Conservation (phyloP, 2,329 filamentous ascomycete genomes). For the Aspergillus ochraceus region DNA sequence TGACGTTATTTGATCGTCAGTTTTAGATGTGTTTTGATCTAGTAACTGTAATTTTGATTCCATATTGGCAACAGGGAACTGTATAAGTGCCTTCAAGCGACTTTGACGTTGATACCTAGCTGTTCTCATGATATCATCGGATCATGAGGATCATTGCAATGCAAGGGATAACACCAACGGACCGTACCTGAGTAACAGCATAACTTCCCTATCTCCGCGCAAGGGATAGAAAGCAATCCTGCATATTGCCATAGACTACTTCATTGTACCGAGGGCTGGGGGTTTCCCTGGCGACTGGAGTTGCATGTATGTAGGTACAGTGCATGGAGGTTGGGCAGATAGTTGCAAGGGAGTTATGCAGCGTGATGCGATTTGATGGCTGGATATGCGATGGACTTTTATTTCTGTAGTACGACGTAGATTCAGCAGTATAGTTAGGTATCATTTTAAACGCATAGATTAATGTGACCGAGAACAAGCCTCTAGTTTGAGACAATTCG, state of each 20-base stretch:
- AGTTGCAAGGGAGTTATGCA: background rate
- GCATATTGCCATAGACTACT: background rate
- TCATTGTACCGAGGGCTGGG: background rate
- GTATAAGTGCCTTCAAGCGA: background rate
- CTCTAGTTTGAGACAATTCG: background rate
- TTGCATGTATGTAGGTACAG: background rate
- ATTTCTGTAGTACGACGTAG: background rate
- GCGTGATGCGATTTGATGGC: background rate
- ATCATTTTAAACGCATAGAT: too few species aligned
- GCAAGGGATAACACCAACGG: background rate
- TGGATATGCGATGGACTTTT: background rate
- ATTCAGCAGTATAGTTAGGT: too few species aligned
- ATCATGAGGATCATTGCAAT: background rate
- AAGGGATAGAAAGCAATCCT: background rate
- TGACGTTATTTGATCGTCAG: background rate
- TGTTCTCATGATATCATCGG: background rate
- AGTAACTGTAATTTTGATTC: too few species aligned
- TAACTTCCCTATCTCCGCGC: background rate
- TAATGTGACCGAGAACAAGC: background rate
- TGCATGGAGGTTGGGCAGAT: background rate
- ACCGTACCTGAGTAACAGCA: background rate
- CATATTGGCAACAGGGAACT: too few species aligned
- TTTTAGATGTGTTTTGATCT: too few species aligned
- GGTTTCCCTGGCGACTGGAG: background rate
- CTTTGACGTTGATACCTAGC: background rate